Conservation (phyloP, 257 asterid genomes). For the Lantana camara region DNA sequence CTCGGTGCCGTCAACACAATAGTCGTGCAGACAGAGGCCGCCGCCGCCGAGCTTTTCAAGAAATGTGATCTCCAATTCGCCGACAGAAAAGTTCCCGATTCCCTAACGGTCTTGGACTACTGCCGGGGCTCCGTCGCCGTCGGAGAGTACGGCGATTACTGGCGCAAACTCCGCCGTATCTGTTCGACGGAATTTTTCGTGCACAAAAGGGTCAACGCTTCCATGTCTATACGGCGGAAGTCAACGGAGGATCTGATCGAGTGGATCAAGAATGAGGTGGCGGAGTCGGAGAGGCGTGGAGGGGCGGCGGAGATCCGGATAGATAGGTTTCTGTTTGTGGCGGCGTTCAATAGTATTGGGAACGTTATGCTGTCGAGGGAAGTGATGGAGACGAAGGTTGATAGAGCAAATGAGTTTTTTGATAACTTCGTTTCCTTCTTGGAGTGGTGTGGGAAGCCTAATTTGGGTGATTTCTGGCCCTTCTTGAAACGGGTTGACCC, state of each 20-base stretch:
- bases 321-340: conserved; percentile 29
- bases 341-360: conserved; percentile 32
- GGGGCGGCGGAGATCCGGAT: conserved; percentile 12
- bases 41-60: conserved; percentile 45
- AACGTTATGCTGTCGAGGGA: conserved; percentile 38
- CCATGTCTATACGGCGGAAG: conserved; percentile 10
- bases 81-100: conserved; percentile 16
- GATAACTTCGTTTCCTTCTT: conserved; percentile 15
- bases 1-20: conserved; percentile 39
- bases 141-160: conserved; percentile 31
- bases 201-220: conserved; percentile 27
- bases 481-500: conserved; percentile 33
- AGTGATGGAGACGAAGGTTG: conserved; percentile 29
- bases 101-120: conserved; percentile 26
- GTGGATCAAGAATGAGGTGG: conserved; percentile 27
- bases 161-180: conserved; percentile 30
- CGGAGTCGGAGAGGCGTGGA: neutral
- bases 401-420: conserved; percentile 31
- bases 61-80: conserved; percentile 33
- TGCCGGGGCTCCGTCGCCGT: conserved; percentile 26
- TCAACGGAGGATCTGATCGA: conserved; percentile 21
- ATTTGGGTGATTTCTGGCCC: conserved; percentile 34
- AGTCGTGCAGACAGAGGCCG: conserved; percentile 29
- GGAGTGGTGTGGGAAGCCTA: conserved; percentile 28
- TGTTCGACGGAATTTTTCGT: conserved; percentile 30